A percentile compares a stretch with the other conserved stretches of the same genome.
Conservation (phyloP, 129 eudicot genomes). For the Flaveria robusta region DNA sequence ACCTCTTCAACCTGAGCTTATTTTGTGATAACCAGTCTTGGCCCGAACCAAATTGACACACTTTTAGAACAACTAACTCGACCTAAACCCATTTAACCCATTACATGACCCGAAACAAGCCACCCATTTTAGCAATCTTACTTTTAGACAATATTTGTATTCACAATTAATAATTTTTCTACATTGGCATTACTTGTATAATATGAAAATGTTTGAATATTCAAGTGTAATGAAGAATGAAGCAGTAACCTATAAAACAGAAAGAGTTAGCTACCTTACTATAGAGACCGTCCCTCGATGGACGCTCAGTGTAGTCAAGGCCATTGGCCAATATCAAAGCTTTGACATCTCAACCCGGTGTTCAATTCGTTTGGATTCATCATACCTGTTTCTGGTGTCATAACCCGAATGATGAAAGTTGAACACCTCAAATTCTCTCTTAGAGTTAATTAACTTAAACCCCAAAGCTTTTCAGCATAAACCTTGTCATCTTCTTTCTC, state of each 20-base stretch:
- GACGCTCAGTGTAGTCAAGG: not conserved
- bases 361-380: constrained; percentile 2
- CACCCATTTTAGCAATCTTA: not conserved
- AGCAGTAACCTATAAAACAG: not conserved
- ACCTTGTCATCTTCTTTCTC: constrained; percentile 83
- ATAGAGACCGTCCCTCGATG: not conserved
- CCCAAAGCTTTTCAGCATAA: constrained; percentile 88
- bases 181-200: not conserved
- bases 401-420: not conserved
- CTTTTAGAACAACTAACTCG: no score
- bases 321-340: not conserved
- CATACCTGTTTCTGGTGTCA: not conserved
- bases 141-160: not conserved
- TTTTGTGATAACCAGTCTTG: no score
- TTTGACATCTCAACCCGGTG: not conserved
- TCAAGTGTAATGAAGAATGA: not conserved
- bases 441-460: constrained; percentile 42
- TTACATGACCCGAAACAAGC: not conserved
- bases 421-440: not conserved
- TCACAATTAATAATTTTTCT: not conserved
- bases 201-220: not conserved
- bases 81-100: no score
- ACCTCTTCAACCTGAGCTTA: no score
- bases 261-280: not conserved
- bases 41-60: no score